Percentiles rank a stretch among this genome's conserved stretches.
Conservation (phyloP, 208 protist species). For the Trypanosoma scelopori region DNA sequence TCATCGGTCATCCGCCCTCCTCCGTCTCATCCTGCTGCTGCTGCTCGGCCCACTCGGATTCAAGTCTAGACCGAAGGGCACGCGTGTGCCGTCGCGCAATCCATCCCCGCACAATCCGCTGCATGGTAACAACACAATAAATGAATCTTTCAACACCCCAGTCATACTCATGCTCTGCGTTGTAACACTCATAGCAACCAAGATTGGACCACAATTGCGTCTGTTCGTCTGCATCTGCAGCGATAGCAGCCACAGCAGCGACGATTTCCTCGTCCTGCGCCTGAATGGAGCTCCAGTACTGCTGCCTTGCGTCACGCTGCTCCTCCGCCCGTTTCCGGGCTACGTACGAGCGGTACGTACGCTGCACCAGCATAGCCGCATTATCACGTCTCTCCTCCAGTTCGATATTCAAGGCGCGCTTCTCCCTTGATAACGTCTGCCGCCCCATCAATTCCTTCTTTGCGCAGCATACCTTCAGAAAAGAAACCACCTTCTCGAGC, state of each 20-base stretch:
- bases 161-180: neutral
- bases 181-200: conserved; percentile 18
- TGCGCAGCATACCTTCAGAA: conserved; percentile 16
- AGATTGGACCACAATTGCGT: conserved; percentile 17
- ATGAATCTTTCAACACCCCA: conserved; percentile 1
- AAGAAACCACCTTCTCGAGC: conserved; percentile 5
- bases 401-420: conserved; percentile 1
- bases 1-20: conserved; percentile 1
- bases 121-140: conserved; percentile 11
- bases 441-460: conserved; percentile 10
- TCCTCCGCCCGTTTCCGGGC: conserved; percentile 8
- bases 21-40: conserved; percentile 1
- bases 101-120: conserved; percentile 10
- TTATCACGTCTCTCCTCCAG: neutral
- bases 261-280: conserved; percentile 28
- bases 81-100: conserved; percentile 7
- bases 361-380: conserved; percentile 26
- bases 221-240: conserved; percentile 1
- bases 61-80: conserved; percentile 11
- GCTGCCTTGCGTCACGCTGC: conserved; percentile 21
- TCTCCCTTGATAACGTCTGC: neutral
- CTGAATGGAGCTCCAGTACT: conserved; percentile 25
- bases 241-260: conserved; percentile 24
- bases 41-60: neutral
- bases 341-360: conserved; percentile 22